These are phyloP conservation scores for Penicillium sumatraense DNA, from an alignment of 2,329 filamentous ascomycete genomes.

Conservation along the genomic window DNA sequence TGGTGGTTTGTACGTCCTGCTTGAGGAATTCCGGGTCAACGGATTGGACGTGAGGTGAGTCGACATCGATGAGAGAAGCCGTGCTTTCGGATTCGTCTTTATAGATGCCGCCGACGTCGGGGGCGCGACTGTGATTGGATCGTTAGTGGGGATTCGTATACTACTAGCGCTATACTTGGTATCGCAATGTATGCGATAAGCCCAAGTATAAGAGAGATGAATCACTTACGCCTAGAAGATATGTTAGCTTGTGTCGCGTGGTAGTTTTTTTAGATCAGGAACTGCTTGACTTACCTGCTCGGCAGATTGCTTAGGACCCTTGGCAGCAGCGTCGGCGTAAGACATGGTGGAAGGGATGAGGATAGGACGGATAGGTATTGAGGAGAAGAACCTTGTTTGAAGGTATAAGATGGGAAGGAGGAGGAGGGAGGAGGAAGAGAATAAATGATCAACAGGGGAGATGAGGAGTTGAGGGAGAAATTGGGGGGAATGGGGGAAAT, in stretches of 20 bases:
- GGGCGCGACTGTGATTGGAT: slow-evolving; percentile 46
- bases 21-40: slow-evolving; percentile 48
- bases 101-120: slow-evolving; percentile 43
- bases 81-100: slow-evolving; percentile 46
- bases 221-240: slow-evolving; percentile 42
- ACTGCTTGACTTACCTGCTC: slow-evolving; percentile 47
- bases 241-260: slow-evolving; percentile 14
- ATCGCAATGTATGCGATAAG: too few relatives aligned
- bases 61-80: slow-evolving; percentile 52
- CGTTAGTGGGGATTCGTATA: slow-evolving; percentile 12
- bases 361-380: neutral
- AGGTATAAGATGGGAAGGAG: neutral
- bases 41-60: slow-evolving; percentile 50
- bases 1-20: slow-evolving; percentile 50
- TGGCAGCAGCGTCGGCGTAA: slow-evolving; percentile 54
- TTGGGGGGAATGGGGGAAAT: neutral
- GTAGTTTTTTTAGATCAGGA: too few relatives aligned
- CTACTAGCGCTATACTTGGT: too few relatives aligned
- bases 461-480: too few relatives aligned
- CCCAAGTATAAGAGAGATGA: neutral
- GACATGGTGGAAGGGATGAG: slow-evolving; percentile 42
- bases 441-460: neutral
- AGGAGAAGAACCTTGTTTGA: too few relatives aligned
- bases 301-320: slow-evolving; percentile 51
- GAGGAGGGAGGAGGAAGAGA: neutral